These are phyloP conservation scores for Ilex paraguariensis DNA, from an alignment of 305 asterid species.

Conservation along the genomic window DNA sequence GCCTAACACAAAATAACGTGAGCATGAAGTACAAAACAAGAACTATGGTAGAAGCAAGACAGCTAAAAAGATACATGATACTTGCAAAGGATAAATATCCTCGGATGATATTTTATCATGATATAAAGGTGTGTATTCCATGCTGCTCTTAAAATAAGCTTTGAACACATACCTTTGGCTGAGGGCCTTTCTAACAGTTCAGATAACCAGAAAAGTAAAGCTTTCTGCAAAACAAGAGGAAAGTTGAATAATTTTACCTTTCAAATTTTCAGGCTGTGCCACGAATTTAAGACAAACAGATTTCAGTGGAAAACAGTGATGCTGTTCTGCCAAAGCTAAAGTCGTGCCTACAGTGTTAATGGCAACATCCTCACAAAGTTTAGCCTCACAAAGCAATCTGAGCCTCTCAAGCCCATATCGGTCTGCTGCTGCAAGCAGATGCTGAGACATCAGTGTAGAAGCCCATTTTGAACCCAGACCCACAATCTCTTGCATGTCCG, in stretches of 20 bases:
- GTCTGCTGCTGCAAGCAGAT: slow-evolving; percentile 96
- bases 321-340: slow-evolving; percentile 90
- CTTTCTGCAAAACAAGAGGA: neutral
- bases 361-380: slow-evolving; percentile 74
- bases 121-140: no score
- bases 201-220: neutral
- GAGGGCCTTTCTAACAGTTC: no score
- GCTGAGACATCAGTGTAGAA: slow-evolving; percentile 87
- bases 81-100: no score
- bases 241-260: slow-evolving; percentile 41
- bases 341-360: slow-evolving; percentile 95
- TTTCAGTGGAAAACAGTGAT: slow-evolving; percentile 86
- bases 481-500: slow-evolving; percentile 80
- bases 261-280: slow-evolving; percentile 79
- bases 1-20: no score
- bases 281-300: slow-evolving; percentile 83
- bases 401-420: slow-evolving; percentile 86
- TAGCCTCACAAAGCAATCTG: slow-evolving; percentile 76
- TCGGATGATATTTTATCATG: no score
- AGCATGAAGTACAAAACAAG: no score
- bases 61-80: no score
- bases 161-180: no score
- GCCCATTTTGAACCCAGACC: slow-evolving; percentile 84
- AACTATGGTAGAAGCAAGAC: no score
- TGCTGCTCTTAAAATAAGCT: no score